A percentile compares a stretch with the other conserved stretches of the same genome.
Conservation (phyloP, 1,139 yeast genomes). For the Scheffersomyces quercinus region DNA sequence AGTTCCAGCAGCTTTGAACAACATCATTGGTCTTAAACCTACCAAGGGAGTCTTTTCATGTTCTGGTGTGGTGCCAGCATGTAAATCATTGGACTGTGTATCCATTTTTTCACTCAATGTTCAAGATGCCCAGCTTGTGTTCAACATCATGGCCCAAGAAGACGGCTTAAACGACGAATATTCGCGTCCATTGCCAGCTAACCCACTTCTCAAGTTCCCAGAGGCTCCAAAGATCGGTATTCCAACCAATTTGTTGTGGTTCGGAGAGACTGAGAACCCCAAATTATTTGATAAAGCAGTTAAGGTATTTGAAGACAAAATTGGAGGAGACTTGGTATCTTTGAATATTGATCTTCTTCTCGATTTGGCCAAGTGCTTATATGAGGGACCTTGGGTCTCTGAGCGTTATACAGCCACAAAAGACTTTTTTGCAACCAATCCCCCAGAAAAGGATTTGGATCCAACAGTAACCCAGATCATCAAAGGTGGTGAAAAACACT, state of each 20-base stretch:
- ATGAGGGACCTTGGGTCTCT: conserved; percentile 99
- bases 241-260: conserved; percentile 75
- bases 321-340: conserved; percentile 58
- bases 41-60: conserved; percentile 85
- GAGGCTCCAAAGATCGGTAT: conserved; percentile 68
- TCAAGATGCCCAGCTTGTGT: conserved; percentile 78
- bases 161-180: conserved; percentile 78
- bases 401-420: conserved; percentile 86
- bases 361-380: conserved; percentile 82
- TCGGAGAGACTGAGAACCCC: conserved; percentile 77
- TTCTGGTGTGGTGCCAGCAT: conserved; percentile 94
- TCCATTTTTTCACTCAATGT: conserved; percentile 78
- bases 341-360: conserved; percentile 70
- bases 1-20: conserved; percentile 96
- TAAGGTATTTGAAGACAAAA: conserved; percentile 49
- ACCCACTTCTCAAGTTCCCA: conserved; percentile 62
- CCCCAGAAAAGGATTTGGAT: conserved; percentile 72
- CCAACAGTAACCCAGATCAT: conserved; percentile 82
- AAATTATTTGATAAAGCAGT: conserved; percentile 64
- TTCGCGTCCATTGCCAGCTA: conserved; percentile 70
- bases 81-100: conserved; percentile 90
- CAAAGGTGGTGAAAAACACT: conserved; percentile 69
- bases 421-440: conserved; percentile 70
- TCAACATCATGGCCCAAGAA: conserved; percentile 66
- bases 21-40: conserved; percentile 88